Evolutionary conservation across 257 asterid species (phyloP).

Genomic region (Fraxinus cuspidata): DNA sequence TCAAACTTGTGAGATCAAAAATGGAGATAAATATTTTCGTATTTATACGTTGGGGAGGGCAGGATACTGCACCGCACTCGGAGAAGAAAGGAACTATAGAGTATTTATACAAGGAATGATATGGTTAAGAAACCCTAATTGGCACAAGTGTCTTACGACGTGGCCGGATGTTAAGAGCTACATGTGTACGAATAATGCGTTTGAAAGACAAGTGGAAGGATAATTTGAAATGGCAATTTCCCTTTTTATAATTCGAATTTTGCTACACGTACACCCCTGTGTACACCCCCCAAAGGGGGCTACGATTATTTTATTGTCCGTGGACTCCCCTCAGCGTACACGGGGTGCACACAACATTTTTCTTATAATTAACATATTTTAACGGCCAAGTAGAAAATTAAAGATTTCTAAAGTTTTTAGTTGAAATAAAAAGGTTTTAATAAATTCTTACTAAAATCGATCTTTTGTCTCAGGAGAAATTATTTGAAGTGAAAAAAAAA

Average conservation of each 20-base stretch:
- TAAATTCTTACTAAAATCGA: no score
- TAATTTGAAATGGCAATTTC: neutral
- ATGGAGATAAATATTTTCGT: neutral
- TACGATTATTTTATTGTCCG: no score
- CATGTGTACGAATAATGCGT: neutral
- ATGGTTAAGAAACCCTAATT: neutral
- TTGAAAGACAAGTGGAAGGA: neutral
- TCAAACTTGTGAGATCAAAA: constrained; percentile 21
- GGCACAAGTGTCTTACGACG: neutral
- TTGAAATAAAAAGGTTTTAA: no score
- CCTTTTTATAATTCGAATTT: no score
- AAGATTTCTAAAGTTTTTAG: neutral
- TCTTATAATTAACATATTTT: no score
- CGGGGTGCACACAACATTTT: no score
- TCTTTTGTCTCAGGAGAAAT: no score
- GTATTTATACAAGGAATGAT: neutral
- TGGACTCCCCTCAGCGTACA: no score
- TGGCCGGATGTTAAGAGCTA: neutral
- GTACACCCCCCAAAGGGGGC: no score
- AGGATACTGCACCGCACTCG: constrained; percentile 41
- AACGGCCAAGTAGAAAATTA: neutral
- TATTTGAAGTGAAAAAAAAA: no score
- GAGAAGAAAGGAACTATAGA: neutral
- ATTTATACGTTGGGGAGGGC: constrained; percentile 30
- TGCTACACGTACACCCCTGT: no score